Evolutionary conservation across 495 filamentous ascomycete species (phyloP), one percentile per base, ranked within the genome.

Genomic region (Platismatia glauca): DNA sequence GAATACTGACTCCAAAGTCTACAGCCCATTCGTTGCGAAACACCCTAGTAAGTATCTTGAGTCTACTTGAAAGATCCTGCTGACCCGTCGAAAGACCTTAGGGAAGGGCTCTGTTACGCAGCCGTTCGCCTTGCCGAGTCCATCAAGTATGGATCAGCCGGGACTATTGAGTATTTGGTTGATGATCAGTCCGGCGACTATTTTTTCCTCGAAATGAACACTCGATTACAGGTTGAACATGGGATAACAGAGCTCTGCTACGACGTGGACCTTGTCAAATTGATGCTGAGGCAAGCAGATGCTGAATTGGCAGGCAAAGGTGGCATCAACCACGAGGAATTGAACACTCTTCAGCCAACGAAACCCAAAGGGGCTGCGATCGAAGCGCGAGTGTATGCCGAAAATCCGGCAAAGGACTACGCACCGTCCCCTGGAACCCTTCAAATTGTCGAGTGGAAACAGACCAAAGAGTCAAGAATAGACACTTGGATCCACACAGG

Each of bases 191-290:
- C 77, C 0, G 77, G 75, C 0, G 75, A 79, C 13, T 85, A 84
- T 71, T 88, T 82, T 70, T 88, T 88, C 64, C 74, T 87, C 7
- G 85, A 88, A 67, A 84, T 88, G 81, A 87, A 87, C 67, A 85
- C 85, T 0, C 74, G 85, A 39, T 71, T 87, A 12, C 85, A 88
- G 62, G 85, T 88, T 34, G 85, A 88, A 70, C 85, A 87, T 70
- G 80, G 79, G 18, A 81, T 86, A 58, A 87, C 85, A 7, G 84
- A 88, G 66, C 65, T 82, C 7, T 82, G 81, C 60, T 82, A 82
- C 65, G 75, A 71, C n/a, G 66, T 86, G 31, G 85, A 87, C 59
- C 68, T 87, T 16, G 84, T 87, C 3, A 72, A 77, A 22, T 69
- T 82, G 38, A 83, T 82, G 81, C 66, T 83, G 24, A 71, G 72